A percentile compares a stretch with the other conserved stretches of the same genome.
phyloP scores from a whole-genome alignment of 1,284 basidiomycete genomes.

The Apiotrichum gracile region DNA sequence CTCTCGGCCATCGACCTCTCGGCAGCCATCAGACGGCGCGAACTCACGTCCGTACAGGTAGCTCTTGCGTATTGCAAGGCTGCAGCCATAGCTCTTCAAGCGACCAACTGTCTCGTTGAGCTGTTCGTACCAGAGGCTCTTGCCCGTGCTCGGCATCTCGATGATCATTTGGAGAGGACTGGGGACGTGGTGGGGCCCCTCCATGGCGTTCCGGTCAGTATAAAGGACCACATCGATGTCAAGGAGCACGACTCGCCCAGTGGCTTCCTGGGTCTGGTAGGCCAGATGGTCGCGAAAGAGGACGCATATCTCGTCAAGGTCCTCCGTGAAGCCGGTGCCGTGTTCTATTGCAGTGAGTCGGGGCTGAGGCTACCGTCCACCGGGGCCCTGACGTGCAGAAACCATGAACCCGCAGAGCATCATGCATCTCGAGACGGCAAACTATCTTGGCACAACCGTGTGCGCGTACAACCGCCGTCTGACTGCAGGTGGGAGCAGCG shows the following conservation, averaged over 20 bases:
- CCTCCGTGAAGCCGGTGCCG: conserved; percentile 26
- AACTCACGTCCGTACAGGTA: conserved; percentile 19
- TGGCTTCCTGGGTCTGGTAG: conserved; percentile 18
- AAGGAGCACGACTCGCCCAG: conserved; percentile 36
- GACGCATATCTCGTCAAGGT: conserved; percentile 14
- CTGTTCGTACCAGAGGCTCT: conserved; percentile 60
- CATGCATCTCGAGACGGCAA: conserved; percentile 28
- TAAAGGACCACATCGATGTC: conserved; percentile 52
- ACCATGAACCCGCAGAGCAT: conserved; percentile 23
- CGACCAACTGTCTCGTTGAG: conserved; percentile 62
- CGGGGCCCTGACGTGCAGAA: too few relatives aligned
- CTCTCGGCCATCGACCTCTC: not conserved
- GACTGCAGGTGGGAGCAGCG: conserved; percentile 43
- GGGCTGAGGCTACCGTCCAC: too few relatives aligned
- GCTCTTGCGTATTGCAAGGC: conserved; percentile 26
- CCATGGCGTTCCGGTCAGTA: conserved; percentile 58
- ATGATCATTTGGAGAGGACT: conserved; percentile 52
- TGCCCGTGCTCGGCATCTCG: conserved; percentile 55
- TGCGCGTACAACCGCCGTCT: conserved; percentile 46
- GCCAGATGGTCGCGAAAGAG: conserved; percentile 12
- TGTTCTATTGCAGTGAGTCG: conserved; percentile 17
- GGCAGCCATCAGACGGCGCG: too few relatives aligned
- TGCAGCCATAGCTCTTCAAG: conserved; percentile 25
- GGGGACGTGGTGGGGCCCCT: conserved; percentile 55
- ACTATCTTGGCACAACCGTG: conserved; percentile 36